Conservation (phyloP, 805 yeast genomes). For the Yamadazyma kitorensis region DNA sequence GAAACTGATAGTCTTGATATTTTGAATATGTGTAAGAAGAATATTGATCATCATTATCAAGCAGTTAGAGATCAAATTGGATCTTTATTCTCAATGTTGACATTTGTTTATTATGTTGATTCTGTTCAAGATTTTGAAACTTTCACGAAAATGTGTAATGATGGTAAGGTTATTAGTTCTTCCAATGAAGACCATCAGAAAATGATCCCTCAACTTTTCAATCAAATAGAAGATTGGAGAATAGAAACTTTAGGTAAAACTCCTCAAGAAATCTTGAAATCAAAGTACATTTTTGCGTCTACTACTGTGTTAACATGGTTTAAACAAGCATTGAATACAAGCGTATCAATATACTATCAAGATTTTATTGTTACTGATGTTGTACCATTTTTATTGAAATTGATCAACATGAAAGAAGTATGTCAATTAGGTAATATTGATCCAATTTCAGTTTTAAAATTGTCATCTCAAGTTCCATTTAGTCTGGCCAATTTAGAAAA, state of each 20-base stretch:
- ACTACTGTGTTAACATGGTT: slow-evolving; percentile 66
- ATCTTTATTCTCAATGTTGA: slow-evolving; percentile 48
- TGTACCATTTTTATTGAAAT: slow-evolving; percentile 64
- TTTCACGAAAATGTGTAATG: slow-evolving; percentile 39
- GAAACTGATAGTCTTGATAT: slow-evolving; percentile 46
- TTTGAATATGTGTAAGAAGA: slow-evolving; percentile 41
- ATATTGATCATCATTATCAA: slow-evolving; percentile 65
- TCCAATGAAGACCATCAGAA: slow-evolving; percentile 20
- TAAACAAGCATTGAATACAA: slow-evolving; percentile 49
- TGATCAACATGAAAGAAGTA: slow-evolving; percentile 72
- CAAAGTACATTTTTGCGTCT: slow-evolving; percentile 61
- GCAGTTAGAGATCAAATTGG: slow-evolving; percentile 71
- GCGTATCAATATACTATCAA: slow-evolving; percentile 51
- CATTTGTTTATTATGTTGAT: slow-evolving; percentile 42
- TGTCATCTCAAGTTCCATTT: slow-evolving; percentile 43
- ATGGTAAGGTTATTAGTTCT: slow-evolving; percentile 15
- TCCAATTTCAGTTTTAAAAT: slow-evolving; percentile 46
- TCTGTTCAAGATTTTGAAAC: slow-evolving; percentile 35
- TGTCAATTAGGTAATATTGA: slow-evolving; percentile 65
- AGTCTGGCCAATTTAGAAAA: slow-evolving; percentile 17
- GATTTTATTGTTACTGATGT: slow-evolving; percentile 49
- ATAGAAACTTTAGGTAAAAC: slow-evolving; percentile 31
- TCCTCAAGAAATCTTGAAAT: slow-evolving; percentile 56
- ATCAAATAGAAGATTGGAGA: slow-evolving; percentile 41
- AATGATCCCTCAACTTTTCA: slow-evolving; percentile 43